Percentiles rank a stretch among this genome's conserved stretches.
Evolutionary conservation across 495 filamentous ascomycete species (phyloP).

Genomic region (Penicillium silybi): DNA sequence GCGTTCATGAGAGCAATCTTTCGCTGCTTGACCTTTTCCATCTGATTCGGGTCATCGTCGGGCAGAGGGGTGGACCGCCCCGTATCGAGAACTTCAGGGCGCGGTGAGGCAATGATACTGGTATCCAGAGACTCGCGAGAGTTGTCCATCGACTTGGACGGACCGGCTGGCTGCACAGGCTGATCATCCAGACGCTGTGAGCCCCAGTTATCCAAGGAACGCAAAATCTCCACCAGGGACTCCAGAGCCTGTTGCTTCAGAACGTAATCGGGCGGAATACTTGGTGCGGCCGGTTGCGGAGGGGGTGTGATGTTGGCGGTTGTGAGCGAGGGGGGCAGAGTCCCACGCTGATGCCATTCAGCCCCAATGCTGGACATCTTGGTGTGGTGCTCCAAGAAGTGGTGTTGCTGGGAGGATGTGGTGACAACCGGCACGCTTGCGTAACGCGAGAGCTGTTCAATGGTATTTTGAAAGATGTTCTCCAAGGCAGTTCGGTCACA

Average conservation of each 20-base stretch:
- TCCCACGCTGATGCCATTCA: constrained; percentile 83
- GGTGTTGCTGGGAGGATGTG: constrained; percentile 73
- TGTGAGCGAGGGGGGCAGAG: constrained; percentile 78
- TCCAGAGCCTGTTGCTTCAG: constrained; percentile 86
- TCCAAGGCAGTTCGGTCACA: constrained; percentile 90
- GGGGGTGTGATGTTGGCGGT: constrained; percentile 62
- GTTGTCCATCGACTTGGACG: constrained; percentile 68
- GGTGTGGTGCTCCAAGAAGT: constrained; percentile 71
- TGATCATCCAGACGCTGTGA: constrained; percentile 68
- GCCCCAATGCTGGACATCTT: constrained; percentile 52
- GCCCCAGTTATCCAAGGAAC: constrained; percentile 91
- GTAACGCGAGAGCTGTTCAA: constrained; percentile 87
- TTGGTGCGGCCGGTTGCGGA: constrained; percentile 45
- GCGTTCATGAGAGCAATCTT: constrained; percentile 90
- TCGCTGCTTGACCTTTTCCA: constrained; percentile 88
- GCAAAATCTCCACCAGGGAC: constrained; percentile 79
- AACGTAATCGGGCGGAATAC: constrained; percentile 76
- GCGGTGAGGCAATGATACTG: constrained; percentile 48
- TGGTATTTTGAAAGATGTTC: constrained; percentile 91
- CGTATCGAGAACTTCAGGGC: constrained; percentile 50
- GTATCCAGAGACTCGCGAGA: constrained; percentile 80
- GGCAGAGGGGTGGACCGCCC: constrained; percentile 68
- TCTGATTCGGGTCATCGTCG: constrained; percentile 85
- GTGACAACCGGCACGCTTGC: constrained; percentile 70
- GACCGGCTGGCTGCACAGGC: constrained; percentile 39